These are phyloP conservation scores for Myrica gale DNA, from an alignment of 306 rosid species.

Conservation along the genomic window DNA sequence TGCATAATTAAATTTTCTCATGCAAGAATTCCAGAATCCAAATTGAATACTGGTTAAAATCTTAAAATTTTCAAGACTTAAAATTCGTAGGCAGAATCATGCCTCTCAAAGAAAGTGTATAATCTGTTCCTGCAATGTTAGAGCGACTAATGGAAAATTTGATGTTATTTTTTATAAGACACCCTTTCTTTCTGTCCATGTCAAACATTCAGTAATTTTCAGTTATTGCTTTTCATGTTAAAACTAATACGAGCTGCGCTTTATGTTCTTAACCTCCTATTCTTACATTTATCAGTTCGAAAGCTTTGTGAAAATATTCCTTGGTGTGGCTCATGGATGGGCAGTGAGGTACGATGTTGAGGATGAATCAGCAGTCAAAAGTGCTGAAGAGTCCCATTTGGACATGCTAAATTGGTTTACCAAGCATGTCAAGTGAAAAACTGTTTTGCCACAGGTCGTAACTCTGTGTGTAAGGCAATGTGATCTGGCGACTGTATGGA, in stretches of 20 bases:
- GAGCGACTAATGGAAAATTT: background rate
- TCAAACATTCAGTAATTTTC: background rate
- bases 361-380: slow-evolving; percentile 44
- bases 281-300: slow-evolving; percentile 34
- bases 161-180: background rate
- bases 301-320: slow-evolving; percentile 57
- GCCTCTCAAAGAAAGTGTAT: too few species aligned
- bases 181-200: background rate
- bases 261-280: background rate
- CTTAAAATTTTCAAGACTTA: too few species aligned
- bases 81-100: too few species aligned
- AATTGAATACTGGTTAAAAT: too few species aligned
- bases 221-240: background rate
- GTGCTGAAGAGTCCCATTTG: slow-evolving; percentile 65
- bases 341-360: slow-evolving; percentile 46
- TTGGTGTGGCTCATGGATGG: slow-evolving; percentile 66
- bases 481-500: background rate
- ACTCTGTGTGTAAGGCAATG: background rate
- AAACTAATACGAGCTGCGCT: background rate
- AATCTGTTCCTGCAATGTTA: too few species aligned
- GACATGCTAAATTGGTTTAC: slow-evolving; percentile 63
- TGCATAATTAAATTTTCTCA: too few species aligned
- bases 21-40: background rate
- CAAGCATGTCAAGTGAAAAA: slow-evolving; percentile 40
- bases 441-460: background rate